phyloP scores from a whole-genome alignment of 306 rosid genomes.

The Sicyos edulis region DNA sequence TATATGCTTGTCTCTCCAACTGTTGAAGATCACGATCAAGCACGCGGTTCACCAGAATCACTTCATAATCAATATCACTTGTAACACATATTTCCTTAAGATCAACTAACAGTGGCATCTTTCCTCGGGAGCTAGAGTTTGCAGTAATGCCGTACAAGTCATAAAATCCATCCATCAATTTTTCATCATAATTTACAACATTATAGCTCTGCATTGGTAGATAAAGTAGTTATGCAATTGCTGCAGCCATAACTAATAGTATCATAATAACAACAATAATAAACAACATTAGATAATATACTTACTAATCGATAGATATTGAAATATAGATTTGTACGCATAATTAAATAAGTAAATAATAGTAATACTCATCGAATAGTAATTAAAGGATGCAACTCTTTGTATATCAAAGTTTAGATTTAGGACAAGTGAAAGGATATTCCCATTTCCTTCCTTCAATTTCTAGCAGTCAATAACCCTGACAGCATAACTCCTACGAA shows the following conservation, averaged over 20 bases:
- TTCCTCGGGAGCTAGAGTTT: constrained; percentile 61
- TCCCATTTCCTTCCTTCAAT: too few species aligned
- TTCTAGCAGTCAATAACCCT: not conserved
- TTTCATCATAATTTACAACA: constrained; percentile 73
- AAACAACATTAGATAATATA: not conserved
- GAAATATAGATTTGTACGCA: not conserved
- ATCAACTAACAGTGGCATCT: constrained; percentile 86
- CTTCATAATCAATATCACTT: constrained; percentile 65
- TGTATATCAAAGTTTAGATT: too few species aligned
- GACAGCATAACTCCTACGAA: not conserved
- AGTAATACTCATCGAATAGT: too few species aligned
- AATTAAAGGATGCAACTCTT: too few species aligned
- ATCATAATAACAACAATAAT: not conserved
- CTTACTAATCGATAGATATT: too few species aligned
- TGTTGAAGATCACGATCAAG: constrained; percentile 60
- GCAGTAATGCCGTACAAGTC: constrained; percentile 70
- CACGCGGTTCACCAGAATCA: constrained; percentile 65
- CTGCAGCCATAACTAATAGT: not conserved
- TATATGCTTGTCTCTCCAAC: constrained; percentile 58
- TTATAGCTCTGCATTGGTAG: constrained; percentile 58
- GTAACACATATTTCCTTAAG: constrained; percentile 51
- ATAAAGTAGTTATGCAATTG: not conserved
- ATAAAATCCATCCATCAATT: constrained; percentile 92
- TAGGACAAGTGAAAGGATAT: too few species aligned
- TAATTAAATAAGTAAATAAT: too few species aligned